phyloP scores from a whole-genome alignment of 225 moss, liverwort and hornwort genomes.

The Bryoerythrophyllum caledonicum region DNA sequence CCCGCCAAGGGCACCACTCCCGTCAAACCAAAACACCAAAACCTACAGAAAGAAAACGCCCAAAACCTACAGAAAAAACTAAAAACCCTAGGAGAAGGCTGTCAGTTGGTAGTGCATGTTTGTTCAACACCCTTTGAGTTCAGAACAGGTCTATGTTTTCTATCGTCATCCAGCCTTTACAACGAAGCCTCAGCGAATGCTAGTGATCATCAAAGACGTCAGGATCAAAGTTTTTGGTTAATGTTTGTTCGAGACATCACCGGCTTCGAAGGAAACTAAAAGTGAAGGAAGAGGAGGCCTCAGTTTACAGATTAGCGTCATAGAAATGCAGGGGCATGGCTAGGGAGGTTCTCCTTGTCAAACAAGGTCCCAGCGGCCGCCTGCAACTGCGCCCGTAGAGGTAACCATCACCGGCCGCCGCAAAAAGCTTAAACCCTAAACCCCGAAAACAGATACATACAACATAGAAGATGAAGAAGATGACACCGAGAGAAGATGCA shows the following conservation, averaged over 20 bases:
- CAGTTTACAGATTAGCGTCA: slow-evolving; percentile 32
- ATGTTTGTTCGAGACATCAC: slow-evolving; percentile 23
- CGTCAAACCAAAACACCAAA: not conserved
- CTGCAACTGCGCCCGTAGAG: slow-evolving; percentile 37
- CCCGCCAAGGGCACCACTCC: not conserved
- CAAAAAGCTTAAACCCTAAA: not conserved
- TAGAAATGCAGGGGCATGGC: slow-evolving; percentile 25
- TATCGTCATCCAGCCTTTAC: slow-evolving; percentile 25
- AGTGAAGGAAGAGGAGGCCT: not conserved
- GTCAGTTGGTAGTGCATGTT: slow-evolving; percentile 45
- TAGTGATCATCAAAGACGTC: slow-evolving; percentile 29
- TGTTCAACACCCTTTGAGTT: slow-evolving; percentile 1
- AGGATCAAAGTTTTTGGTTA: slow-evolving; percentile 41
- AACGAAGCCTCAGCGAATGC: slow-evolving; percentile 23
- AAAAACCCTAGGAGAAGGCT: not conserved
- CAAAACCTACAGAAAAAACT: rapidly evolving
- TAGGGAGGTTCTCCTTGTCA: slow-evolving; percentile 40
- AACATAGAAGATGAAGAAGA: too few species aligned
- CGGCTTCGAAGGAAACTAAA: not conserved
- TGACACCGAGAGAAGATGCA: too few species aligned
- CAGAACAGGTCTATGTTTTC: slow-evolving; percentile 41
- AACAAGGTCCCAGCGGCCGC: slow-evolving; percentile 41
- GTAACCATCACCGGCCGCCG: slow-evolving; percentile 30
- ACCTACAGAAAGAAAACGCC: too few species aligned
- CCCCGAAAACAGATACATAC: too few species aligned